Percentiles rank a stretch among this genome's conserved stretches.
phyloP scores from a whole-genome alignment of 2,329 filamentous ascomycete genomes.

The Clonostachys rhizophaga region DNA sequence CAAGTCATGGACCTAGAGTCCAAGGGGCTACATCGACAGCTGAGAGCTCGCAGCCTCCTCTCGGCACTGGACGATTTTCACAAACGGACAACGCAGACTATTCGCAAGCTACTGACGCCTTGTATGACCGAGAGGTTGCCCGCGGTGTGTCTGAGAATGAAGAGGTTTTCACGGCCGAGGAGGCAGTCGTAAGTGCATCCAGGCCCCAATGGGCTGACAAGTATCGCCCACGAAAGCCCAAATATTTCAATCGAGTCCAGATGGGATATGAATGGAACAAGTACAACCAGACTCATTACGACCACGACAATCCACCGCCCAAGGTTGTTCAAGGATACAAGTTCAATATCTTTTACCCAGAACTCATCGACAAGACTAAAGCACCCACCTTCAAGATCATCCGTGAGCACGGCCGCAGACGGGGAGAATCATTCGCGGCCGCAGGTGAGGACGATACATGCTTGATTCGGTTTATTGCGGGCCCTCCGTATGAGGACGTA shows the following conservation, averaged over 20 bases:
- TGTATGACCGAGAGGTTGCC: conserved; percentile 91
- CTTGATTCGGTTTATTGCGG: conserved; percentile 90
- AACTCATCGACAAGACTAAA: conserved; percentile 90
- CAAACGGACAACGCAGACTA: conserved; percentile 70
- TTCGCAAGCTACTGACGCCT: conserved; percentile 78
- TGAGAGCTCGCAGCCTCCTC: conserved; percentile 22
- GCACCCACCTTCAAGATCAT: conserved; percentile 96
- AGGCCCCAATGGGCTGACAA: conserved; percentile 79
- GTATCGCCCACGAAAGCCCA: conserved; percentile 84
- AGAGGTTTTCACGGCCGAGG: conserved; percentile 91
- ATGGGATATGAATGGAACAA: conserved; percentile 99
- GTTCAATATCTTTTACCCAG: conserved; percentile 99
- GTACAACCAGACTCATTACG: conserved; percentile 99
- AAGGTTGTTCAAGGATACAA: conserved; percentile 99
- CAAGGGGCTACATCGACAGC: not conserved
- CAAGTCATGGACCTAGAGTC: not conserved
- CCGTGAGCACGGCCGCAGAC: conserved; percentile 81
- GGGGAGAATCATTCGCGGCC: conserved; percentile 87
- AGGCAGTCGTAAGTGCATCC: conserved; percentile 57
- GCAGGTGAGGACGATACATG: conserved; percentile 97
- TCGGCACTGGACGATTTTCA: conserved; percentile 65
- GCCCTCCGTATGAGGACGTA: conserved; percentile 93
- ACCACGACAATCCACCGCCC: conserved; percentile 94
- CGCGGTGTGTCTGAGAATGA: conserved; percentile 90
- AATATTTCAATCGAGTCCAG: conserved; percentile 96